Base-by-base conservation (phyloP, 2,329 filamentous ascomycete species). In the Aspergillus sp. region DNA sequence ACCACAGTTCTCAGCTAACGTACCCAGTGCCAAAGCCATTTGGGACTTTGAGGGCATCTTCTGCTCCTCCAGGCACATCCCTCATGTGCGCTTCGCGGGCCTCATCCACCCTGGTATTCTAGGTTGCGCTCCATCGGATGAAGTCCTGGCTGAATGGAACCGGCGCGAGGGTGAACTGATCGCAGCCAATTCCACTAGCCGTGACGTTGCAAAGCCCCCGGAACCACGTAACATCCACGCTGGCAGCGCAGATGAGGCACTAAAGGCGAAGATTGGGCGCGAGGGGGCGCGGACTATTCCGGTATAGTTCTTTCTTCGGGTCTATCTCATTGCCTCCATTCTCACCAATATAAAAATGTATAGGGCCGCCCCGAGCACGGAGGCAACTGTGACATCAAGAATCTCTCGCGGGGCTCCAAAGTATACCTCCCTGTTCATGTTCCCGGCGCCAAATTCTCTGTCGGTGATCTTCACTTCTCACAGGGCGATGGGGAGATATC, bases 361-460 rank as follows among this genome's bases (percentile, higher is more conserved):
- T 31, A 76, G 51, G 85, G 92, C 2, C 81, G 91, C 0, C 91
- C 91, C 0, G 91, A 96, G 68, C 90, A 96, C 66, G 93, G 93
- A 14, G 93, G 92, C 0, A 96, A 96, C 68, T 95, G 91, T 70
- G 91, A 96, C 65, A 95, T 96, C 74, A 96, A 96, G 78, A 95
- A 95, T 67, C 80, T 96, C 31, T 89, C 84, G 1, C 81, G 90
- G 6, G 91, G 90, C 2, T 88, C 83, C 57, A 93, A 93, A 70
- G 90, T 96, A 0, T 96, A 92, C 71, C 82, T 96, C 0, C 93
- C 93, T 0, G 89, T 97, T 0, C 92, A 96, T 67, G 90, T 97
- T 4, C 76, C 82, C 0, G 93, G 93, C 0, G 93, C 92, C 45
- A 96, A 96, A 70, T 96, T 96, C 75, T 90, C 85, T 44, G 93